Percentiles rank a stretch among this genome's conserved stretches.
Evolutionary conservation across 2,329 filamentous ascomycete species (phyloP).

Genomic region (Escovopsis weberi): DNA sequence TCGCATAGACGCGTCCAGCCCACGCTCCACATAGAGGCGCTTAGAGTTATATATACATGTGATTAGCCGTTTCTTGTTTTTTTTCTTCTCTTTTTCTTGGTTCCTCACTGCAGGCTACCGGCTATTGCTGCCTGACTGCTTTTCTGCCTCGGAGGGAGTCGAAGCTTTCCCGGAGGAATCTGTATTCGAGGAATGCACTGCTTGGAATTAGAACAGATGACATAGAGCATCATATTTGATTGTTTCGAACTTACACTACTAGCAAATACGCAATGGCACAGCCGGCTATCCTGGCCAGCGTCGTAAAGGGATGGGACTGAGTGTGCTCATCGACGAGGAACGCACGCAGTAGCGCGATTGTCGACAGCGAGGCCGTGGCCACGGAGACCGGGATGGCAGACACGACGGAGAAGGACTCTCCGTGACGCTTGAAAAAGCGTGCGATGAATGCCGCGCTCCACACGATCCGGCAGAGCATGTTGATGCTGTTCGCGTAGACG

Average conservation of each 20-base stretch:
- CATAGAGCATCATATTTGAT: conserved; percentile 13
- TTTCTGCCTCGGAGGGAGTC: conserved; percentile 24
- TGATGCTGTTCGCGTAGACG: conserved; percentile 75
- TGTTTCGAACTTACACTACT: conserved; percentile 40
- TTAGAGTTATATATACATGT: neutral
- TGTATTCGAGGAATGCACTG: conserved; percentile 40
- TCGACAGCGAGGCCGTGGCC: conserved; percentile 14
- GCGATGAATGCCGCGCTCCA: conserved; percentile 69
- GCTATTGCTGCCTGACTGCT: conserved; percentile 16
- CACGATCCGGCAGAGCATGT: conserved; percentile 71
- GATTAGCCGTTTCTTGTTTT: neutral
- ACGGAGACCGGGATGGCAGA: conserved; percentile 16
- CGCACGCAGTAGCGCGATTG: conserved; percentile 13
- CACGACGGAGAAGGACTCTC: conserved; percentile 15
- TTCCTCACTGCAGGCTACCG: neutral
- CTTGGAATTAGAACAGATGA: conserved; percentile 8
- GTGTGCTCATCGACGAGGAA: conserved; percentile 12
- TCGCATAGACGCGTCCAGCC: too few relatives aligned
- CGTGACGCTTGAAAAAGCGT: conserved; percentile 40
- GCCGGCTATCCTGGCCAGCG: conserved; percentile 32
- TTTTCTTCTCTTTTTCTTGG: conserved; percentile 1
- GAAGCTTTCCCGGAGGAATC: conserved; percentile 37
- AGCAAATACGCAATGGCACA: conserved; percentile 37
- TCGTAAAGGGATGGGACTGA: conserved; percentile 15
- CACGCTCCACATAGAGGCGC: too few relatives aligned